phyloP scores from a whole-genome alignment of 2,329 filamentous ascomycete species.

The Chaetomium sp. region DNA sequence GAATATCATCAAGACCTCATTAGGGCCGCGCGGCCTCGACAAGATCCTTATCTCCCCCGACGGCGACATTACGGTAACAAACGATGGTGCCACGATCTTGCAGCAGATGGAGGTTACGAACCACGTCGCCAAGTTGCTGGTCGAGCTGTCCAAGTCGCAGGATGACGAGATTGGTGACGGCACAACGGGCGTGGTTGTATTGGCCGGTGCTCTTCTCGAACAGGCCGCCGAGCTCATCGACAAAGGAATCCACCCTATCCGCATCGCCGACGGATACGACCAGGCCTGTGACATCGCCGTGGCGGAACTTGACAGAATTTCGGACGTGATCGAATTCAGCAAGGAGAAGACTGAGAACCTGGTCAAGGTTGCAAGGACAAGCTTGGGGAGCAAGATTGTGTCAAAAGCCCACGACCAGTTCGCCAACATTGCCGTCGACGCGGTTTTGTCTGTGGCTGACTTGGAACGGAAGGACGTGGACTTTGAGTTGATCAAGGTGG shows the following conservation, averaged over 20 bases:
- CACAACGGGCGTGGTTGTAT: slow-evolving; percentile 93
- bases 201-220: slow-evolving; percentile 90
- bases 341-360: slow-evolving; percentile 76
- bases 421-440: slow-evolving; percentile 93
- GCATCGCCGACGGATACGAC: slow-evolving; percentile 97
- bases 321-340: slow-evolving; percentile 82
- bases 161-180: slow-evolving; percentile 99
- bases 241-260: slow-evolving; percentile 98
- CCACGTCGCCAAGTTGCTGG: slow-evolving; percentile 93
- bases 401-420: slow-evolving; percentile 99
- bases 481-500: slow-evolving; percentile 98
- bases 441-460: slow-evolving; percentile 92
- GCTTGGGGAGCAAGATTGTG: slow-evolving; percentile 96
- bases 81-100: slow-evolving; percentile 96
- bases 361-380: slow-evolving; percentile 90
- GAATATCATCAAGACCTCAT: slow-evolving; percentile 94
- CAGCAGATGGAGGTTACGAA: slow-evolving; percentile 99
- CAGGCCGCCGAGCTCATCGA: slow-evolving; percentile 97
- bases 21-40: slow-evolving; percentile 92
- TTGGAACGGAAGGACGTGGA: slow-evolving; percentile 95
- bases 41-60: slow-evolving; percentile 99
- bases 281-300: slow-evolving; percentile 96
- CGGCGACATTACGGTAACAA: slow-evolving; percentile 98
- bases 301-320: slow-evolving; percentile 84
- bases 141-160: slow-evolving; percentile 96